Evolutionary conservation across 495 filamentous ascomycete genomes (phyloP).

Genomic region (Daldinia concentrica): DNA sequence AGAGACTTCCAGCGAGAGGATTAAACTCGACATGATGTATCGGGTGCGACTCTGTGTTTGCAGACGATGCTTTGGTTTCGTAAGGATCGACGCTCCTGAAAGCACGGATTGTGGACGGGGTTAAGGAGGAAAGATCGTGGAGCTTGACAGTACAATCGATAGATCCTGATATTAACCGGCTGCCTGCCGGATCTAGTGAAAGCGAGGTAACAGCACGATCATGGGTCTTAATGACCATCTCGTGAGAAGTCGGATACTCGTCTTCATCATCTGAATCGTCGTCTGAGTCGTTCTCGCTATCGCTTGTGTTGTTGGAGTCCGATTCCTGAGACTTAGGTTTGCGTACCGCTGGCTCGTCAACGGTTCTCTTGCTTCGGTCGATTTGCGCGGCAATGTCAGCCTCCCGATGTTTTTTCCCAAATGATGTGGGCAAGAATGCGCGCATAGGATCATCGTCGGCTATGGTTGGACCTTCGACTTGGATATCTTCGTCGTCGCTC

Average conservation of each 20-base stretch:
- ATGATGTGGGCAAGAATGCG: constrained; percentile 80
- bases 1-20: constrained; percentile 76
- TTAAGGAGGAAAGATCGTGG: constrained; percentile 96
- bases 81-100: constrained; percentile 94
- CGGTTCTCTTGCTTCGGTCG: constrained; percentile 73
- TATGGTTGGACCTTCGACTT: constrained; percentile 59
- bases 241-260: constrained; percentile 92
- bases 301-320: constrained; percentile 56
- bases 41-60: constrained; percentile 82
- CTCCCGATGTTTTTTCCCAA: constrained; percentile 81
- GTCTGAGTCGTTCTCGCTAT: constrained; percentile 63
- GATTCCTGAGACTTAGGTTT: constrained; percentile 36
- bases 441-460: constrained; percentile 79
- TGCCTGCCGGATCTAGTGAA: constrained; percentile 84
- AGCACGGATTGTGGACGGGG: constrained; percentile 87
- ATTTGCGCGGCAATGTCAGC: constrained; percentile 82
- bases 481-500: constrained; percentile 70
- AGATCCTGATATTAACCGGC: constrained; percentile 85
- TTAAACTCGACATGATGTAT: constrained; percentile 90
- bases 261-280: constrained; percentile 79
- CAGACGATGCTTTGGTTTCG: constrained; percentile 71
- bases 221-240: constrained; percentile 90
- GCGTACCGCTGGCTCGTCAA: constrained; percentile 35
- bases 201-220: constrained; percentile 86
- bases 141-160: constrained; percentile 91